phyloP scores from a whole-genome alignment of 2,329 filamentous ascomycete species.

The Neofusicoccum parvum region DNA sequence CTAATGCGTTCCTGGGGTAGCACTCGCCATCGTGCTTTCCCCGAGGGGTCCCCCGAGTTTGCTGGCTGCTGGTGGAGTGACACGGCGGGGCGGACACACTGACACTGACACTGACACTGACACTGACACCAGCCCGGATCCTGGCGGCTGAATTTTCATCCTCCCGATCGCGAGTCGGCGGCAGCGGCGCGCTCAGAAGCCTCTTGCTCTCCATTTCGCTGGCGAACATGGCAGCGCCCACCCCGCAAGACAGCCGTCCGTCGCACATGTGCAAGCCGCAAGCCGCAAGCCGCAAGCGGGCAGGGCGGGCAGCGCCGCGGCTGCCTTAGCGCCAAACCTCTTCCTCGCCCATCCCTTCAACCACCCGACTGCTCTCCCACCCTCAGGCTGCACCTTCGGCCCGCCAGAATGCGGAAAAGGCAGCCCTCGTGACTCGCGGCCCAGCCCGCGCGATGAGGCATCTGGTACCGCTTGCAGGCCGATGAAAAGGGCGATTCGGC shows the following conservation, averaged over 20 bases:
- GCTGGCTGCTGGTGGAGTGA: not conserved
- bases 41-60: not conserved
- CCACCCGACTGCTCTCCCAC: not conserved
- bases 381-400: not conserved
- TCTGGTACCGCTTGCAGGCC: not conserved
- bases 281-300: slow-evolving; percentile 1
- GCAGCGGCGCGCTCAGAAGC: too few species aligned
- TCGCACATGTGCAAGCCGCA: too few species aligned
- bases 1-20: not conserved
- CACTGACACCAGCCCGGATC: not conserved
- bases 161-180: too few species aligned
- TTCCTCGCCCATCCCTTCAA: not conserved
- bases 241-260: too few species aligned
- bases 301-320: not conserved
- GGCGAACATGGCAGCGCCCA: too few species aligned
- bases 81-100: not conserved
- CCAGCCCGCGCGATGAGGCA: not conserved
- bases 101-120: too few species aligned
- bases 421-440: not conserved
- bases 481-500: not conserved
- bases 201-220: too few species aligned
- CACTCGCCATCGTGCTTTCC: not conserved
- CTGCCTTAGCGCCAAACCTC: slow-evolving; percentile 6
- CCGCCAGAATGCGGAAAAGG: not conserved
- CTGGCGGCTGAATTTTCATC: not conserved